Evolutionary conservation across 164 flowering plant genomes (phyloP).

Genomic region (Brasenia schreberi): DNA sequence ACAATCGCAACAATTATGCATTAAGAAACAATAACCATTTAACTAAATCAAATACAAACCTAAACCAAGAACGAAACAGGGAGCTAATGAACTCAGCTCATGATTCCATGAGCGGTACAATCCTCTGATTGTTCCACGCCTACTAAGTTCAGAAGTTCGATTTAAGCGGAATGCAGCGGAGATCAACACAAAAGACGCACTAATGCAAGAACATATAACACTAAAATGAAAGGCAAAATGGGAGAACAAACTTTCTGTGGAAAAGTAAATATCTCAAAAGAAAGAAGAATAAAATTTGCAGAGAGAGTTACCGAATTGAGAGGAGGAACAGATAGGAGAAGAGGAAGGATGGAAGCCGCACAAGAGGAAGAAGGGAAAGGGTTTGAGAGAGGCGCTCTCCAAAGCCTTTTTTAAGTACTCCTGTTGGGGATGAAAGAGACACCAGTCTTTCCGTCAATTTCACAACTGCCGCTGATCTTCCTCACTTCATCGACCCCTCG

Average conservation of each 20-base stretch:
- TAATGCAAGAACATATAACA: too few species aligned
- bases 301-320: neutral
- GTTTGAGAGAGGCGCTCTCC: neutral
- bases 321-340: neutral
- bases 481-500: neutral
- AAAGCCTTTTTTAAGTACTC: too few species aligned
- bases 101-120: too few species aligned
- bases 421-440: neutral
- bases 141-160: too few species aligned
- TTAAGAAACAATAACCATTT: too few species aligned
- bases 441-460: neutral
- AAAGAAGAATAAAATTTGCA: neutral
- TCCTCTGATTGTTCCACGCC: too few species aligned
- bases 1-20: too few species aligned
- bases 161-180: too few species aligned
- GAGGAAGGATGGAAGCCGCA: neutral
- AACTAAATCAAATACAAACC: too few species aligned
- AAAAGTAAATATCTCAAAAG: neutral
- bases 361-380: neutral
- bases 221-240: neutral
- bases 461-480: neutral
- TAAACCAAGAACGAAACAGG: too few species aligned
- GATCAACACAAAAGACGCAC: too few species aligned
- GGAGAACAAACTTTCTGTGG: neutral
- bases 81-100: too few species aligned